These are phyloP conservation scores for Komagataella phaffii DNA, from an alignment of 805 yeast genomes.

Conservation along the genomic window DNA sequence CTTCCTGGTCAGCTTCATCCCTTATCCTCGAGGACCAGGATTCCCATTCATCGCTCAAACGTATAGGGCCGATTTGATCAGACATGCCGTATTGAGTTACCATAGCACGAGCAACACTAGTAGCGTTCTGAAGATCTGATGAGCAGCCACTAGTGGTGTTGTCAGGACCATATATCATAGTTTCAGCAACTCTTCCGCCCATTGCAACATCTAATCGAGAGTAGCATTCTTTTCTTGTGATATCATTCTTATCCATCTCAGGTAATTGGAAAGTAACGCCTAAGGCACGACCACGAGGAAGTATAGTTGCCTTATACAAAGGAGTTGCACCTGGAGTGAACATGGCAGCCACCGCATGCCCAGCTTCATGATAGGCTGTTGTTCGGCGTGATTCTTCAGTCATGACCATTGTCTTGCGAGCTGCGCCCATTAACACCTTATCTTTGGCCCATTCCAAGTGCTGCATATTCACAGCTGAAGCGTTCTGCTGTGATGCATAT, in stretches of 20 bases:
- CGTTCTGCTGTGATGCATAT: conserved; percentile 86
- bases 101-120: conserved; percentile 91
- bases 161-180: conserved; percentile 77
- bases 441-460: conserved; percentile 99
- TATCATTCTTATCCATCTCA: conserved; percentile 94
- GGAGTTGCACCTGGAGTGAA: conserved; percentile 91
- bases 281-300: conserved; percentile 93
- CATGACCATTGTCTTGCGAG: conserved; percentile 92
- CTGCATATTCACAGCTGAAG: conserved; percentile 76
- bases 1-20: conserved; percentile 88
- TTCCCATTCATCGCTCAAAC: conserved; percentile 83
- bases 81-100: conserved; percentile 96
- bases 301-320: conserved; percentile 88
- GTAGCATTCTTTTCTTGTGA: conserved; percentile 76
- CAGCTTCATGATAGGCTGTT: conserved; percentile 98
- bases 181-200: conserved; percentile 99
- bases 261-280: conserved; percentile 97
- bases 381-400: conserved; percentile 89
- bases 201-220: conserved; percentile 93
- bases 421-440: conserved; percentile 96
- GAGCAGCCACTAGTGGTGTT: conserved; percentile 95
- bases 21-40: conserved; percentile 85
- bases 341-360: conserved; percentile 97
- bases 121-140: conserved; percentile 81
- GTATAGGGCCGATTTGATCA: conserved; percentile 84